A percentile compares a stretch with the other conserved stretches of the same genome.
Conservation (phyloP, 805 yeast species). For the Ogataea nonfermentans region DNA sequence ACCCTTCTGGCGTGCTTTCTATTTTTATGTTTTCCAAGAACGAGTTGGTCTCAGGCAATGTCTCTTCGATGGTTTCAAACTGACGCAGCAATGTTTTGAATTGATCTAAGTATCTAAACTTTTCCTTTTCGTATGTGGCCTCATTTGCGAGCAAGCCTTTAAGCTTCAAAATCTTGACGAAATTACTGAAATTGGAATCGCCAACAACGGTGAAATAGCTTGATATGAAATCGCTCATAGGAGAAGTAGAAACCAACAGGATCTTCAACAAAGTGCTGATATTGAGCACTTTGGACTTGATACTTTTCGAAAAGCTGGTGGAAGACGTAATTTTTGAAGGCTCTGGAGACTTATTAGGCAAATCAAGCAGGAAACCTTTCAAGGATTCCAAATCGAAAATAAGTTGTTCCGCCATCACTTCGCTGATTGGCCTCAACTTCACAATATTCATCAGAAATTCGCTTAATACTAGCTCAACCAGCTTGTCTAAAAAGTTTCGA, state of each 20-base stretch:
- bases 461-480: conserved; percentile 61
- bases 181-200: conserved; percentile 62
- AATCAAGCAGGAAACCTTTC: conserved; percentile 48
- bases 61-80: conserved; percentile 32
- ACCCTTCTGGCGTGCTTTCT: conserved; percentile 19
- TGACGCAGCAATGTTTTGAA: conserved; percentile 38
- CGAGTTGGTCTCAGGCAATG: conserved; percentile 29
- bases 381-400: conserved; percentile 67
- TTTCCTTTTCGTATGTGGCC: conserved; percentile 35
- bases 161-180: conserved; percentile 59
- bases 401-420: conserved; percentile 75
- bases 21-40: conserved; percentile 28
- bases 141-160: conserved; percentile 46
- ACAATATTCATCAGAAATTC: conserved; percentile 58
- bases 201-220: conserved; percentile 65
- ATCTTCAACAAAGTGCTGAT: conserved; percentile 69
- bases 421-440: conserved; percentile 65
- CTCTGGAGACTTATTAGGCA: conserved; percentile 46
- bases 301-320: conserved; percentile 25
- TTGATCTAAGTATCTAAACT: conserved; percentile 37
- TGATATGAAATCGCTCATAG: conserved; percentile 60
- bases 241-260: conserved; percentile 60
- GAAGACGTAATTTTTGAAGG: conserved; percentile 30
- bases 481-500: conserved; percentile 71
- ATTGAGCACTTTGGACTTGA: conserved; percentile 25